Evolutionary conservation across 768 basidiomycete species (phyloP), one percentile per base, ranked within the genome.

Genomic region (Lyophyllum shimeji): DNA sequence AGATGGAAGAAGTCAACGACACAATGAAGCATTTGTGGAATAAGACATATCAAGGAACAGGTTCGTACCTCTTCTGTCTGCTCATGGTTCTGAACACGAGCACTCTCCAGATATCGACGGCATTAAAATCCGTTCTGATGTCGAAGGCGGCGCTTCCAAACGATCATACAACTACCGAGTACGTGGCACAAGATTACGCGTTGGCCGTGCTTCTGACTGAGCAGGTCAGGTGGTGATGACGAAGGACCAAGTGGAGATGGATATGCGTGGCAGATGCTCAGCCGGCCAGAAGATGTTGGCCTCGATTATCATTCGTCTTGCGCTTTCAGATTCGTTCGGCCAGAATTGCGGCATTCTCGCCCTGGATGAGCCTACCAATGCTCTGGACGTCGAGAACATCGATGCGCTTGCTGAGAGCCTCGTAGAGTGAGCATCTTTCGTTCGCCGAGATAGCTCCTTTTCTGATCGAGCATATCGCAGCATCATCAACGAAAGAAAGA

Each of bases 1-100:
- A 99, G 74, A 97, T 98, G 97, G 93, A 95, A 71, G 97, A 99
- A 76, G 95, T 99, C 64, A 99, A 99, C 66, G 95, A 97, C 65
- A 95, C 89, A 13, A 96, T 98, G 85, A 89, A 89, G 46, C 93
- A 97, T 66, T 70, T 98, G 3, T 99, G 97, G 97, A 96, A 94
- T 69, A 96, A 94, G 74, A 98, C 95, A 0, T 99, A 99, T 72
- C 96, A 98, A 69, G 96, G 96, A 63, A 98, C 95, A 56, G 95
- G 95, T 94, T 57, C 48, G 82, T 62, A 40, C n/a, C 27, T 9
- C 25, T 42, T 25, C 46, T 23, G 11, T 42, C 39, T 59, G 51
- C 56, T 21, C 1, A 12, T 11, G 34, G 53, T 61, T 43, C 25
- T 56, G 17, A 29, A 31, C 25, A 46, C 24, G 40, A 43, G 24